These are phyloP conservation scores for Spiraea crenata DNA, from an alignment of 331 rosid species.

Conservation along the genomic window DNA sequence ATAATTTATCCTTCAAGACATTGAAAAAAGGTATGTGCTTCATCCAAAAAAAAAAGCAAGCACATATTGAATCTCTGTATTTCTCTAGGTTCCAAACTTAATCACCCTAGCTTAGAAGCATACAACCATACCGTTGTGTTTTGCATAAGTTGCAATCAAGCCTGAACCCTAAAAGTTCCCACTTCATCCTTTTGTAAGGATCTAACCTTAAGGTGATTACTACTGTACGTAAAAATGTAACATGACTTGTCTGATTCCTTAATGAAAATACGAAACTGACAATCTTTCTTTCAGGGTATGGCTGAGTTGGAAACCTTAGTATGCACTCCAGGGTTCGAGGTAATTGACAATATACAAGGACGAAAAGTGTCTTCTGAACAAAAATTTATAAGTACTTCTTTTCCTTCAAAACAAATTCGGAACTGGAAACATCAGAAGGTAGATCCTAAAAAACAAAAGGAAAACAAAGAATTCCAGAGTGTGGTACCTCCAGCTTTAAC, in stretches of 20 bases:
- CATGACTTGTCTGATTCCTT: too few relatives aligned
- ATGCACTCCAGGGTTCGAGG: too few relatives aligned
- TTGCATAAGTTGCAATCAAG: background rate
- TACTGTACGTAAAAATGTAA: background rate
- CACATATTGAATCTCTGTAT: too few relatives aligned
- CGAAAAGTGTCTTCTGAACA: background rate
- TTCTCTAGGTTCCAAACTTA: too few relatives aligned
- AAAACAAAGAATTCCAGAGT: constrained; percentile 4
- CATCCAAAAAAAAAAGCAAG: background rate
- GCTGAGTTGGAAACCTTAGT: too few relatives aligned
- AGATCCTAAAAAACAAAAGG: constrained; percentile 16
- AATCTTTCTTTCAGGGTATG: too few relatives aligned
- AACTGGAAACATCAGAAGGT: background rate
- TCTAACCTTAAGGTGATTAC: background rate
- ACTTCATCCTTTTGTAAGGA: background rate
- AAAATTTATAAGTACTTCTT: background rate
- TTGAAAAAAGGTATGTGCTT: background rate
- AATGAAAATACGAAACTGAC: too few relatives aligned
- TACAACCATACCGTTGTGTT: background rate
- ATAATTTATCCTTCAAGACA: background rate
- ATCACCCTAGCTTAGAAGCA: too few relatives aligned
- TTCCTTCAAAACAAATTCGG: background rate
- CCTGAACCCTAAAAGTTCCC: background rate
- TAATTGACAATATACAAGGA: background rate
- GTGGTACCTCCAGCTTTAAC: constrained; percentile 94